Evolutionary conservation across 140 eudicot genomes (phyloP).

Genomic region (Ambrosia hybrid): DNA sequence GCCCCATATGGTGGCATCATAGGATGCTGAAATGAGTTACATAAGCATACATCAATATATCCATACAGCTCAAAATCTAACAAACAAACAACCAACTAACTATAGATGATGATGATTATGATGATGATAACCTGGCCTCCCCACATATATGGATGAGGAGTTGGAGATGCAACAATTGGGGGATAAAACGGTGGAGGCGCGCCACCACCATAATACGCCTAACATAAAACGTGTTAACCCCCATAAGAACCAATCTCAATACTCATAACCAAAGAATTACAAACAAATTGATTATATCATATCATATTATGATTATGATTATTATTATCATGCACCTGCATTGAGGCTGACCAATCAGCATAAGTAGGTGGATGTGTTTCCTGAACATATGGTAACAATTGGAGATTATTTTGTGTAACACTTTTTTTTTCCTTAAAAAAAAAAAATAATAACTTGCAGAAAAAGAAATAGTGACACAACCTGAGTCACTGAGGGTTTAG

Average conservation of each 20-base stretch:
- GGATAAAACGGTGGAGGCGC: constrained; percentile 68
- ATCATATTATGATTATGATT: not conserved
- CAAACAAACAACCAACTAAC: not conserved
- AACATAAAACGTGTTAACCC: constrained; percentile 12
- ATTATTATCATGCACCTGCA: constrained; percentile 55
- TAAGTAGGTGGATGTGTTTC: constrained; percentile 52
- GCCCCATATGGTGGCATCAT: constrained; percentile 29
- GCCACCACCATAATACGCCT: constrained; percentile 78
- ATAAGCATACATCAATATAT: constrained; percentile 20
- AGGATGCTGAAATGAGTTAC: constrained; percentile 22
- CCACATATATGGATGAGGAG: constrained; percentile 85
- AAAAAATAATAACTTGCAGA: not conserved
- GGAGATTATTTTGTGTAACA: not conserved
- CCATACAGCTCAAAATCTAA: not conserved
- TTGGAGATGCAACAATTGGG: constrained; percentile 66
- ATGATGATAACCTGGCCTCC: constrained; percentile 69
- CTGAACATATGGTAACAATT: constrained; percentile 31
- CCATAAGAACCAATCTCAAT: constrained; percentile 1
- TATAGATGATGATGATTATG: not conserved
- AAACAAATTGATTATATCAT: constrained; percentile 11
- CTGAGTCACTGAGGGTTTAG: constrained; percentile 58
- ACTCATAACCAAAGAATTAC: constrained; percentile 6
- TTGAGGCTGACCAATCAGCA: constrained; percentile 68
- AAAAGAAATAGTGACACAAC: constrained; percentile 21
- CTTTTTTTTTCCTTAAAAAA: no score